Evolutionary conservation across 352 stramenopile genomes (phyloP).

Genomic region (Peronospora farinosa): DNA sequence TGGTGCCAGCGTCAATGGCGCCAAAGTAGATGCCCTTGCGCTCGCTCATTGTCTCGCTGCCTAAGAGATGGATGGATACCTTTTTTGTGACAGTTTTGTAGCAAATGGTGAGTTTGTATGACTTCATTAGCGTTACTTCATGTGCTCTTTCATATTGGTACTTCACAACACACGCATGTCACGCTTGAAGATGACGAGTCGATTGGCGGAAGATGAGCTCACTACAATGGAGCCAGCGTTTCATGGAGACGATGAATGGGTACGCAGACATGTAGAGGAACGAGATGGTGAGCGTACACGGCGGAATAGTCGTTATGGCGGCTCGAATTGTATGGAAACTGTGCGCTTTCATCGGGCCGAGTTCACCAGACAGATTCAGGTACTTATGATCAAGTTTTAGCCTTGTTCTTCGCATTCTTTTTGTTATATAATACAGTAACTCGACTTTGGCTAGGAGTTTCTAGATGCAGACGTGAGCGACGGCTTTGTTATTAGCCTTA

Average conservation of each 20-base stretch:
- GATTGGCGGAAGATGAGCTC: background rate
- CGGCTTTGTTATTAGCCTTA: constrained; percentile 81
- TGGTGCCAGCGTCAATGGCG: constrained; percentile 38
- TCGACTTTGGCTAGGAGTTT: constrained; percentile 29
- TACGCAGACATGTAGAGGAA: constrained; percentile 32
- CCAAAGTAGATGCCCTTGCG: constrained; percentile 83
- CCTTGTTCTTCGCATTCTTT: background rate
- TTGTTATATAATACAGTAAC: background rate
- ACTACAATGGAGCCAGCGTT: constrained; percentile 19
- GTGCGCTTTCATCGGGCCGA: constrained; percentile 52
- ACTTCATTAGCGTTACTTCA: constrained; percentile 7
- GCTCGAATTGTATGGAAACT: constrained; percentile 24
- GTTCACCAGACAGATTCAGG: constrained; percentile 56
- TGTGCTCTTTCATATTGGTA: background rate
- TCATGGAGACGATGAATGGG: constrained; percentile 51
- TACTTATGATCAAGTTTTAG: constrained; percentile 3
- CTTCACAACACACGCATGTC: background rate
- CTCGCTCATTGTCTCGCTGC: constrained; percentile 34
- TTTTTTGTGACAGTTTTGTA: too few species aligned
- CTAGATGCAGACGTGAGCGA: constrained; percentile 60
- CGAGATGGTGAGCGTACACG: constrained; percentile 34
- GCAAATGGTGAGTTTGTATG: background rate
- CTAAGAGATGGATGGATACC: too few species aligned
- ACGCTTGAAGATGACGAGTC: background rate
- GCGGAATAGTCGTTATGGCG: constrained; percentile 28